Evolutionary conservation across 352 stramenopile genomes (phyloP), one percentile per base, ranked within the genome.

Genomic region (Globisporangium okanoganense): DNA sequence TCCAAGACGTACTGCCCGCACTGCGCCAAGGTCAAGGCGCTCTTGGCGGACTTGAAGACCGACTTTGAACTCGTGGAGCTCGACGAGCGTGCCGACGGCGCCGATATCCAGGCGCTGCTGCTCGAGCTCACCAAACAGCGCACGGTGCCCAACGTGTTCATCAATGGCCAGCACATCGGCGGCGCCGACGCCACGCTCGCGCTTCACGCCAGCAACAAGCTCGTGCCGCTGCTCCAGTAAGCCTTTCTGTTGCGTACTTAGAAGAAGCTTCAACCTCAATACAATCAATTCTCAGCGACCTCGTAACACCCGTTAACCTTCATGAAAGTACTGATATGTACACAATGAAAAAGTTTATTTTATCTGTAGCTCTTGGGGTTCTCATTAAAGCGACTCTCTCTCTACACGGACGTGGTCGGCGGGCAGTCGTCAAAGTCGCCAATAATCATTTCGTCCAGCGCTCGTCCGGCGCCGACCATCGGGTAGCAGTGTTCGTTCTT

Each of bases 121-220:
- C 62, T 90, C 31, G 69, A 92, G 8, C 77, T 99, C 49, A 99
- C 95, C 43, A 94, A 94, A 55, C 96, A 99, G 69, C 83, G 88
- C 68, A 99, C 95, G 1, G 96, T 99, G 47, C 97, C 97, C 2
- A 99, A 99, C 78, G 95, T 99, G 35, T 99, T 99, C 76, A 95
- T 99, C 66, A 97, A 96, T 49, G 95, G 96, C 62, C 79, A 97
- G 67, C 92, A 98, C 83, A 83, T 99, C 59, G 97, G 97, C 67
- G 97, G 97, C 58, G 97, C 96, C 62, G 95, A 99, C 68, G 67
- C 71, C 13, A 71, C 80, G 10, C 65, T 87, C 61, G 65, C 41
- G 18, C 75, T 92, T 45, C 76, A 92, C 63, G 70, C 72, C 16
- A 68, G 70, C 49, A 76, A 76, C 33, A 74, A 90, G 70, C 72